These are phyloP conservation scores for Starmerella cellae DNA, from an alignment of 805 yeast genomes.

Conservation along the genomic window DNA sequence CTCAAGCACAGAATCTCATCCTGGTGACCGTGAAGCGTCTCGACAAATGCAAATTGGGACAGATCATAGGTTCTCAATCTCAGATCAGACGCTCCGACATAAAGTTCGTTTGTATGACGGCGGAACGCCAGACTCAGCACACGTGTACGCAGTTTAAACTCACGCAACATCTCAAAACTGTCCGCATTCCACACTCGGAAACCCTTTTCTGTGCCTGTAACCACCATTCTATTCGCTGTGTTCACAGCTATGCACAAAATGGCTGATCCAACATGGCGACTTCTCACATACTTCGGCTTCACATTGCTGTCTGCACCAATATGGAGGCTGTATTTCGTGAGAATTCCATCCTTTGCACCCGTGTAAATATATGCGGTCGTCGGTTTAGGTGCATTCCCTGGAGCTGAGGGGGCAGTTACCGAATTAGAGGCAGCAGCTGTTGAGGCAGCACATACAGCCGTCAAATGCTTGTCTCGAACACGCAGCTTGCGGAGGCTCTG, in stretches of 20 bases:
- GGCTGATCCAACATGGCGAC: slow-evolving; percentile 52
- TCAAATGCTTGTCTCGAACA: slow-evolving; percentile 13
- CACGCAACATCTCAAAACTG: slow-evolving; percentile 59
- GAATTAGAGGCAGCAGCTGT: slow-evolving; percentile 49
- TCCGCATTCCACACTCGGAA: slow-evolving; percentile 79
- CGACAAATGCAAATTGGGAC: slow-evolving; percentile 77
- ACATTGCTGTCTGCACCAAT: slow-evolving; percentile 27
- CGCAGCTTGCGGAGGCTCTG: slow-evolving; percentile 19
- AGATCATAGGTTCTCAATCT: slow-evolving; percentile 78
- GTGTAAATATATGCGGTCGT: slow-evolving; percentile 26
- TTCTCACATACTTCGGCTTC: slow-evolving; percentile 18
- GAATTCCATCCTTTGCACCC: slow-evolving; percentile 57
- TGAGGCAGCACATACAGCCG: slow-evolving; percentile 38
- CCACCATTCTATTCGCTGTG: slow-evolving; percentile 76
- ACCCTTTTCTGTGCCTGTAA: slow-evolving; percentile 80
- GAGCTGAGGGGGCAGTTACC: background rate
- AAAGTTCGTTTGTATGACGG: slow-evolving; percentile 67
- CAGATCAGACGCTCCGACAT: slow-evolving; percentile 85
- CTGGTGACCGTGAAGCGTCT: slow-evolving; percentile 89
- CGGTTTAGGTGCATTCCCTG: background rate
- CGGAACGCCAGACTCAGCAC: slow-evolving; percentile 67
- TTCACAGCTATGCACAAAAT: slow-evolving; percentile 69
- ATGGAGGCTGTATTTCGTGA: slow-evolving; percentile 66
- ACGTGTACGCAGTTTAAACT: slow-evolving; percentile 62
- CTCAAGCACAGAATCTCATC: slow-evolving; percentile 72